A percentile compares a stretch with the other conserved stretches of the same genome.
Conservation (phyloP, 371 early-diverging fungal genomes). For the Lichtheimia hyalospora region DNA sequence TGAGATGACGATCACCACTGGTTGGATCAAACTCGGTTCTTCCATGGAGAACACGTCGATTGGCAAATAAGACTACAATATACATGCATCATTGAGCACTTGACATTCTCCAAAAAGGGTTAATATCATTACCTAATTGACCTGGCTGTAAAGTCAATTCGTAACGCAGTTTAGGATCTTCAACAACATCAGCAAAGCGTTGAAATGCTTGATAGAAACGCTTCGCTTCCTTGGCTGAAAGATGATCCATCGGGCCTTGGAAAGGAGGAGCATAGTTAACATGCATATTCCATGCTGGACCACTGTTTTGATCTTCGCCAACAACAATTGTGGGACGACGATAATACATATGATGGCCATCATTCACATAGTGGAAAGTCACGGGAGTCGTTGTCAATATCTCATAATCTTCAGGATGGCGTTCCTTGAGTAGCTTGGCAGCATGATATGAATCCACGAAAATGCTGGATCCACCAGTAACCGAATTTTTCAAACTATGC, state of each 20-base stretch:
- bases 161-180: slow-evolving; percentile 58
- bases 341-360: slow-evolving; percentile 72
- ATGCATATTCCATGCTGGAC: slow-evolving; percentile 48
- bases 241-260: slow-evolving; percentile 75
- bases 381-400: slow-evolving; percentile 63
- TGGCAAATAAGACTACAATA: slow-evolving; percentile 70
- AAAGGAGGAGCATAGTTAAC: slow-evolving; percentile 92
- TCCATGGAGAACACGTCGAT: slow-evolving; percentile 85
- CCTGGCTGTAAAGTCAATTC: slow-evolving; percentile 72
- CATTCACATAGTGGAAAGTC: slow-evolving; percentile 83
- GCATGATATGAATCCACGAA: slow-evolving; percentile 81
- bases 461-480: slow-evolving; percentile 77
- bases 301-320: slow-evolving; percentile 32
- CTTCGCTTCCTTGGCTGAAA: slow-evolving; percentile 41
- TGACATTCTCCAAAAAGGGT: background rate
- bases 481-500: slow-evolving; percentile 78
- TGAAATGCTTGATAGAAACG: slow-evolving; percentile 75
- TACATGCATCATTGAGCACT: background rate
- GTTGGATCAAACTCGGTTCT: slow-evolving; percentile 74
- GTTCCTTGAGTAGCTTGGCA: slow-evolving; percentile 55
- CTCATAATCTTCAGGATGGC: slow-evolving; percentile 63
- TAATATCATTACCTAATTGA: slow-evolving; percentile 40
- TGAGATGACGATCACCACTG: slow-evolving; percentile 76
- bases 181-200: slow-evolving; percentile 63
- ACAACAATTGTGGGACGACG: slow-evolving; percentile 73